Conservation (phyloP, 2,329 filamentous ascomycete genomes). For the Colletotrichum trifolii region DNA sequence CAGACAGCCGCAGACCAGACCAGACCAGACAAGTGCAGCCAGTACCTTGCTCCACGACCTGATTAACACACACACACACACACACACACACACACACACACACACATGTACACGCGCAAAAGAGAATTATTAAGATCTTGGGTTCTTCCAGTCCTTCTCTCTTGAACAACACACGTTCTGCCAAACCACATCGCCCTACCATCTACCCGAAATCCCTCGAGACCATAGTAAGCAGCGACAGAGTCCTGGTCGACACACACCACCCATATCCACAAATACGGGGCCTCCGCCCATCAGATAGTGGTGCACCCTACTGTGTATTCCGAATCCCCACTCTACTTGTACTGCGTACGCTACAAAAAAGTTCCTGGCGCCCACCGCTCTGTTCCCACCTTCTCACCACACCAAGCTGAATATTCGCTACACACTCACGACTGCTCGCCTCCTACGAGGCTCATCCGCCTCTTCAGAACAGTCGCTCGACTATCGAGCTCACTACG, state of each 20-base stretch:
- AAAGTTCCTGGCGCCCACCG: constrained; percentile 38
- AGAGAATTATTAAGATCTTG: constrained; percentile 26
- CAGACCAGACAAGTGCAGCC: not conserved
- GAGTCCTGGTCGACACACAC: not conserved
- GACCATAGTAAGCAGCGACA: constrained; percentile 2
- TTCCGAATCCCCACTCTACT: constrained; percentile 31
- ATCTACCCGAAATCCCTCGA: not conserved
- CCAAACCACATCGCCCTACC: constrained; percentile 7
- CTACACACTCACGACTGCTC: constrained; percentile 34
- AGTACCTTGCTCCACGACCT: constrained; percentile 7
- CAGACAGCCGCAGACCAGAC: not conserved
- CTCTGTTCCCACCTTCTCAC: constrained; percentile 18
- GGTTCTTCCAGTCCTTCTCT: constrained; percentile 20
- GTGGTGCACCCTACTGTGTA: constrained; percentile 30
- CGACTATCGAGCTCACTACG: constrained; percentile 20
- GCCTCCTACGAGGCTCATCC: constrained; percentile 35
- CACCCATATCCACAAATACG: constrained; percentile 35
- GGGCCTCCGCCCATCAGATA: constrained; percentile 36
- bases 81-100: constrained; percentile 3
- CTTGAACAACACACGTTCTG: constrained; percentile 9
- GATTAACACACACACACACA: not conserved
- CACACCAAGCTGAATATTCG: constrained; percentile 16
- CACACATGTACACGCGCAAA: constrained; percentile 5
- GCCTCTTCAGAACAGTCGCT: constrained; percentile 34
- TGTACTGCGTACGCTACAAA: constrained; percentile 34